Evolutionary conservation across 2,329 filamentous ascomycete species (phyloP).

Genomic region (Diplodia sapinea): DNA sequence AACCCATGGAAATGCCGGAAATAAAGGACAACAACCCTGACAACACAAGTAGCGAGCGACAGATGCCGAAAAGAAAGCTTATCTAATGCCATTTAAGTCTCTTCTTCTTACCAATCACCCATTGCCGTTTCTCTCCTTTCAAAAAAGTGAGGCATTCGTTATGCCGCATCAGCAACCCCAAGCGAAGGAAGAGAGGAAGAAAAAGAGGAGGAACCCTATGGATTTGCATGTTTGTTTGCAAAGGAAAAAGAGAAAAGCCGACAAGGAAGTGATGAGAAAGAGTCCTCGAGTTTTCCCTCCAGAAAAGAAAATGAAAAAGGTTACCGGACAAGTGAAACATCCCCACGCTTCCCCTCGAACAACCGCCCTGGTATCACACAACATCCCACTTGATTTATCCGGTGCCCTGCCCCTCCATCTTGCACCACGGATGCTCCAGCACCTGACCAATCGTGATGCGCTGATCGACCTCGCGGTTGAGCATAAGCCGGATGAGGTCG

Average conservation of each 20-base stretch:
- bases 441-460: slow-evolving; percentile 88
- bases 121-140: background rate
- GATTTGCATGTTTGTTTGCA: background rate
- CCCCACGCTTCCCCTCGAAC: background rate
- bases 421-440: slow-evolving; percentile 84
- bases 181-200: background rate
- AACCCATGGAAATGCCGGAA: background rate
- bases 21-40: background rate
- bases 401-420: slow-evolving; percentile 22
- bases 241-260: slow-evolving; percentile 31
- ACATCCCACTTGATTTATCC: background rate
- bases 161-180: background rate
- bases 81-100: background rate
- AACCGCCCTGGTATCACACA: slow-evolving; percentile 10
- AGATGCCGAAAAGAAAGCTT: background rate
- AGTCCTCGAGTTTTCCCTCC: background rate
- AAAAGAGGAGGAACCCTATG: background rate
- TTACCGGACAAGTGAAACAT: background rate
- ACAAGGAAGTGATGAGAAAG: slow-evolving; percentile 21
- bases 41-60: background rate
- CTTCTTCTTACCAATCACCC: background rate
- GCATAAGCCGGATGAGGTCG: slow-evolving; percentile 87
- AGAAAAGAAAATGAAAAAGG: background rate
- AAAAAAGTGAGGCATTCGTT: background rate
- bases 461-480: slow-evolving; percentile 84